These are phyloP conservation scores for Candida glaebosa DNA, from an alignment of 805 yeast species.

Conservation along the genomic window DNA sequence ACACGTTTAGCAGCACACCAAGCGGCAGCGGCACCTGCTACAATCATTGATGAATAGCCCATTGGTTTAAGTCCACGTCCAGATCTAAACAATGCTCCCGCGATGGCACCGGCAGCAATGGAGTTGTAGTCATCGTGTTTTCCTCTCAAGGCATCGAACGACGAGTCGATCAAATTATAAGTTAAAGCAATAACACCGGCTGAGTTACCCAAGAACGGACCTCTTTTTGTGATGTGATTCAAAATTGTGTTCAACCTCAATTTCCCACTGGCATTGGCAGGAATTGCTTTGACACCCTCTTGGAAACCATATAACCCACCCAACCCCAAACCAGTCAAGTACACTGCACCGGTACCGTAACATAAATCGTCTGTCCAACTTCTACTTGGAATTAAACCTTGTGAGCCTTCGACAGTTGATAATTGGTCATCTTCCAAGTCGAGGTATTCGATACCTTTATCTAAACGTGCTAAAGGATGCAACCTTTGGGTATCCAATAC, in stretches of 20 bases:
- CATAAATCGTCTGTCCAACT: conserved; percentile 97
- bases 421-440: conserved; percentile 82
- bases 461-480: conserved; percentile 92
- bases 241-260: conserved; percentile 84
- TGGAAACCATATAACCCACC: conserved; percentile 89
- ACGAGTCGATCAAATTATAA: conserved; percentile 80
- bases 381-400: conserved; percentile 90
- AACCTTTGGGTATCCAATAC: conserved; percentile 60
- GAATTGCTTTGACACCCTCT: conserved; percentile 80
- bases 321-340: conserved; percentile 76
- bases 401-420: conserved; percentile 77
- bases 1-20: conserved; percentile 81
- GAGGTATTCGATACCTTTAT: conserved; percentile 82
- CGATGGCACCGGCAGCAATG: conserved; percentile 80
- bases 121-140: conserved; percentile 86
- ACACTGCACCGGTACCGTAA: conserved; percentile 96
- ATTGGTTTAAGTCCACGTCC: conserved; percentile 83
- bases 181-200: conserved; percentile 92
- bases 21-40: conserved; percentile 85
- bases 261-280: conserved; percentile 71
- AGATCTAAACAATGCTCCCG: conserved; percentile 89
- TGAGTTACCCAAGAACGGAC: conserved; percentile 92
- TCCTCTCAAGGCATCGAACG: conserved; percentile 79
- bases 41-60: conserved; percentile 79
- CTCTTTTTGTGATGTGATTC: conserved; percentile 90